phyloP scores from a whole-genome alignment of 139 green algal species.

The Picochlorum sp. region DNA sequence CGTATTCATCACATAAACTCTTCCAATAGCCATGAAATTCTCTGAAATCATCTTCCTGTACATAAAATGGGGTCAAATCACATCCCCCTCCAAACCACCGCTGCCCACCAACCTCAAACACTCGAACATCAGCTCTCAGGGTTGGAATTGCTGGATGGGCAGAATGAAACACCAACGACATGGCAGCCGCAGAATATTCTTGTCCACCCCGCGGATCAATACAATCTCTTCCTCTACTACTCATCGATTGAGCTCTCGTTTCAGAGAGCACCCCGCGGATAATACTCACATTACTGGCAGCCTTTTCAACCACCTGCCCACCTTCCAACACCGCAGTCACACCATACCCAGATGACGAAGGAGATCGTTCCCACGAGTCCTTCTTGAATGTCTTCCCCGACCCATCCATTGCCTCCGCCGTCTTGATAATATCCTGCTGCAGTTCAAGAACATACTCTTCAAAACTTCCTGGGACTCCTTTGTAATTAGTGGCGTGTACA shows the following conservation, averaged over 20 bases:
- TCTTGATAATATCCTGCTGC: constrained; percentile 39
- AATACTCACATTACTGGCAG: constrained; percentile 69
- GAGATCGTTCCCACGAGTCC: constrained; percentile 51
- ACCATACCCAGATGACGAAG: constrained; percentile 66
- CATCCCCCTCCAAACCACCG: constrained; percentile 89
- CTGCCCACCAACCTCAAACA: constrained; percentile 71
- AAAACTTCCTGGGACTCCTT: constrained; percentile 18
- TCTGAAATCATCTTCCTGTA: constrained; percentile 59
- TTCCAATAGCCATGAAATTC: constrained; percentile 83
- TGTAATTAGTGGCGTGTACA: background rate
- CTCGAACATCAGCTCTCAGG: constrained; percentile 83
- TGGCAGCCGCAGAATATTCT: constrained; percentile 75
- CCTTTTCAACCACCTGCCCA: constrained; percentile 87
- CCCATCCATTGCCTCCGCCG: constrained; percentile 46
- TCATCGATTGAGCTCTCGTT: constrained; percentile 59
- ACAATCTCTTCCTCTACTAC: constrained; percentile 43
- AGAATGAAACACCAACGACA: constrained; percentile 92
- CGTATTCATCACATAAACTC: constrained; percentile 65
- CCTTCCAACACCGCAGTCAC: constrained; percentile 89
- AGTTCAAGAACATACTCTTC: constrained; percentile 34
- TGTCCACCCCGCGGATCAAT: constrained; percentile 67
- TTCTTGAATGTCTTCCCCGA: constrained; percentile 39
- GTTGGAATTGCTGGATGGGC: constrained; percentile 84
- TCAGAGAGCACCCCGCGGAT: constrained; percentile 60
- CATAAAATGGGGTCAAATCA: constrained; percentile 91